A percentile compares a stretch with the other conserved stretches of the same genome.
These are phyloP conservation scores for Diddensiella santjacobensis DNA, from an alignment of 805 yeast genomes.

Conservation along the genomic window DNA sequence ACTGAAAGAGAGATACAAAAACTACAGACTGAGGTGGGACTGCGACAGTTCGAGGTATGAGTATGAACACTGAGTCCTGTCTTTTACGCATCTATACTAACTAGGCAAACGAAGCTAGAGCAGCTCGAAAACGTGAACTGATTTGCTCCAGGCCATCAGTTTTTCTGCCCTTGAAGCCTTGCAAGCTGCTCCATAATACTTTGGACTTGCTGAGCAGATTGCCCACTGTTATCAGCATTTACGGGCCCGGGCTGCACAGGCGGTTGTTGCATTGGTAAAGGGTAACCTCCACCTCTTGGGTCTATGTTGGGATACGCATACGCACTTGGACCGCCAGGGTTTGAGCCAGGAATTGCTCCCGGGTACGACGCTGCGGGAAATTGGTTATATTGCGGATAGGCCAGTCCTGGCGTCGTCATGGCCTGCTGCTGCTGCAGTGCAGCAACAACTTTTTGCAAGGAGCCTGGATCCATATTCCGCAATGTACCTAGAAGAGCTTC, in stretches of 20 bases:
- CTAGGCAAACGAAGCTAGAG: neutral
- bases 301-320: constrained; percentile 1
- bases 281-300: neutral
- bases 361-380: constrained; percentile 6
- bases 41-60: constrained; percentile 16
- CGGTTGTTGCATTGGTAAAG: neutral
- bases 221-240: constrained; percentile 10
- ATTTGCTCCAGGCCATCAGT: neutral
- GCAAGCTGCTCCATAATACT: constrained; percentile 27
- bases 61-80: neutral
- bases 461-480: constrained; percentile 73
- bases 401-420: constrained; percentile 10
- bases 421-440: constrained; percentile 27
- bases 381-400: constrained; percentile 6
- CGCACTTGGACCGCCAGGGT: neutral
- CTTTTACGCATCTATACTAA: neutral
- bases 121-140: constrained; percentile 1
- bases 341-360: constrained; percentile 3
- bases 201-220: constrained; percentile 24
- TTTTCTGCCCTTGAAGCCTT: constrained; percentile 18
- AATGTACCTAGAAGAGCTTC: constrained; percentile 37
- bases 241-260: neutral
- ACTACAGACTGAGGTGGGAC: constrained; percentile 17
- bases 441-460: constrained; percentile 62
- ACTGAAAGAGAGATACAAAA: constrained; percentile 18